Evolutionary conservation across 495 filamentous ascomycete species (phyloP), one percentile per base, ranked within the genome.

Genomic region (Amphirosellinia nigrospora): DNA sequence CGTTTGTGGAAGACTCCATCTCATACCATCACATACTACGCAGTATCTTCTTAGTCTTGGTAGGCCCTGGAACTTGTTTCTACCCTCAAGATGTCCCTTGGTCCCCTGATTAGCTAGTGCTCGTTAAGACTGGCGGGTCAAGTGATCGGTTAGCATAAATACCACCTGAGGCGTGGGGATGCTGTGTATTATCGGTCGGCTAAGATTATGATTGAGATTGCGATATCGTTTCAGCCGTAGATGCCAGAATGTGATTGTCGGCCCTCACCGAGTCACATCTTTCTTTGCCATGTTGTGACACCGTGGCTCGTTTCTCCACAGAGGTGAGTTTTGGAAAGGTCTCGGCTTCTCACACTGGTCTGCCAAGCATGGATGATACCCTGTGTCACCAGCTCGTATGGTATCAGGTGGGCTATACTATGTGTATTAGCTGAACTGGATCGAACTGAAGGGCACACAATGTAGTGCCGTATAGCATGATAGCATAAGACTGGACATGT

Each of bases 291-390:
- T 65, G 46, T 34, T 26, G 66, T 69, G 66, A 43, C 34, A 62
- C 46, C 26, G 66, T 62, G 66, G 66, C 56, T 53, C 36, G 46
- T 55, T 60, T 68, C 55, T 36, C 56, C 26, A 68, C 41, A 60
- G 43, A 60, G 41, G n/a, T n/a, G n/a, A n/a, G n/a, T n/a, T n/a
- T n/a, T n/a, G n/a, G n/a, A n/a, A n/a, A n/a, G n/a, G 66, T 39
- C 66, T 68, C 66, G 55, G 65, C 53, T 68, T 46, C 32, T 61
- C 34, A 43, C 55, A 30, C 26, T 38, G 39, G 43, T 50, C 9
- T 61, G 66, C 66, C 66, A 69, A 69, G 66, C 41, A 61, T 46
- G 34, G 41, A 36, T 19, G 39, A 68, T 60, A 30, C n/a, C 50
- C 13, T 38, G 46, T 65, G 30, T 43, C 28, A 64, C 41, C 19